A percentile compares a stretch with the other conserved stretches of the same genome.
Evolutionary conservation across 116 monocot species (phyloP).

Genomic region (Posidonia oceanica): DNA sequence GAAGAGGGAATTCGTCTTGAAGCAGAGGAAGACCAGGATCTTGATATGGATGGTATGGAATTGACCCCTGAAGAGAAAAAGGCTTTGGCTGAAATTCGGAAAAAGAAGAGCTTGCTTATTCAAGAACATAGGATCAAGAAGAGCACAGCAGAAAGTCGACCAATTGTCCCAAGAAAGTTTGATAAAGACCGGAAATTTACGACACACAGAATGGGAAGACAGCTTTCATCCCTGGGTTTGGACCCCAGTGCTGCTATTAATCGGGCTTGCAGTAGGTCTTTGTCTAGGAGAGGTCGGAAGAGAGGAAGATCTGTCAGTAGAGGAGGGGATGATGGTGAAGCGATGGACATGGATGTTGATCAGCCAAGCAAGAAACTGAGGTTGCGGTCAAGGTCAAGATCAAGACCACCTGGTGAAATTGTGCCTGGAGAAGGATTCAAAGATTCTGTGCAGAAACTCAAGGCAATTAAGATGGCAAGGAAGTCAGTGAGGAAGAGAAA

Average conservation of each 20-base stretch:
- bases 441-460: slow-evolving; percentile 33
- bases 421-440: slow-evolving; percentile 52
- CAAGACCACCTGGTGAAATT: slow-evolving; percentile 38
- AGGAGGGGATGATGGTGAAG: slow-evolving; percentile 18
- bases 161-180: slow-evolving; percentile 41
- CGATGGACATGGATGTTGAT: slow-evolving; percentile 42
- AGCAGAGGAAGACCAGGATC: slow-evolving; percentile 25
- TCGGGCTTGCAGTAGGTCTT: slow-evolving; percentile 37
- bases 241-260: slow-evolving; percentile 43
- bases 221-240: slow-evolving; percentile 36
- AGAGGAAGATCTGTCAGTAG: slow-evolving; percentile 31
- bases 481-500: slow-evolving; percentile 43
- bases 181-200: slow-evolving; percentile 49
- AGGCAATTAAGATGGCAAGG: slow-evolving; percentile 45
- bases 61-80: slow-evolving; percentile 38
- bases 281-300: slow-evolving; percentile 37
- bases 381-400: slow-evolving; percentile 25
- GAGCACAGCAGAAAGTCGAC: slow-evolving; percentile 66
- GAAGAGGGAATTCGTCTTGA: slow-evolving; percentile 50
- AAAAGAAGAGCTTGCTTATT: slow-evolving; percentile 48
- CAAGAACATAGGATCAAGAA: slow-evolving; percentile 60
- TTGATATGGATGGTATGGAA: slow-evolving; percentile 40
- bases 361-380: slow-evolving; percentile 35
- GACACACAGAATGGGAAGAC: slow-evolving; percentile 46
- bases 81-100: slow-evolving; percentile 43